Base-by-base conservation (phyloP, 345 rosid species). In the Moricandia moricandioides region DNA sequence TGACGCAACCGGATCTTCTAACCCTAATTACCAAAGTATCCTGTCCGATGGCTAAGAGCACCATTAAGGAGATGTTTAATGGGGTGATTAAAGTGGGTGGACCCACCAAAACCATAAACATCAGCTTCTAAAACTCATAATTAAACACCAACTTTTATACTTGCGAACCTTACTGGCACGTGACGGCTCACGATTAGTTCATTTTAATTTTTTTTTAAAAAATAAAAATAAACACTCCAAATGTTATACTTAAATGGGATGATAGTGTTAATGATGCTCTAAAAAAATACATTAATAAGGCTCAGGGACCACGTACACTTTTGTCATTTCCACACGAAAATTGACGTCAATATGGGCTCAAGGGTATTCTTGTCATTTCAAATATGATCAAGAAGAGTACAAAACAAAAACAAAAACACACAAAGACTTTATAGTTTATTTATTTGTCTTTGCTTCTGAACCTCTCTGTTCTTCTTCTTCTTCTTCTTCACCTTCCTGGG, bases 401-500 rank as follows among this genome's bases (percentile, higher is more conserved):
- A 62, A 71, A 71, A 49, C 54, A 58, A 62, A 71, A 71, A 49
- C 54, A 58, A 66, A 66, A 6, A 0, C 21, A 58, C 40, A 4
- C 67, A 31, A 67, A 37, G 78, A 67, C 73, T 74, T 59, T 47
- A 13, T 6, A 11, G 17, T 13, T 39, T 13, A 9, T 54, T 39
- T 13, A 14, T 54, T 3, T 39, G 24, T 57, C 13, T 39, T 70
- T 13, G 70, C 65, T 27, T 69, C 49, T 29, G 26, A 37, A 52
- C 37, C 59, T 69, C 60, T 76, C 10, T 45, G 52, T 45, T 45
- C 52, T 33, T 5, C 37, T 61, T 45, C 52, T 33, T 5, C 37
- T 61, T 51, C 79, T 76, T 51, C 56, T 7, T 76, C 70, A 30
- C 64, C 69, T 69, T 69, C 79, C 79, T 61, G 54, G 70, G 31